A percentile compares a stretch with the other conserved stretches of the same genome.
phyloP scores from a whole-genome alignment of 306 rosid species.

The Malus asiatica region DNA sequence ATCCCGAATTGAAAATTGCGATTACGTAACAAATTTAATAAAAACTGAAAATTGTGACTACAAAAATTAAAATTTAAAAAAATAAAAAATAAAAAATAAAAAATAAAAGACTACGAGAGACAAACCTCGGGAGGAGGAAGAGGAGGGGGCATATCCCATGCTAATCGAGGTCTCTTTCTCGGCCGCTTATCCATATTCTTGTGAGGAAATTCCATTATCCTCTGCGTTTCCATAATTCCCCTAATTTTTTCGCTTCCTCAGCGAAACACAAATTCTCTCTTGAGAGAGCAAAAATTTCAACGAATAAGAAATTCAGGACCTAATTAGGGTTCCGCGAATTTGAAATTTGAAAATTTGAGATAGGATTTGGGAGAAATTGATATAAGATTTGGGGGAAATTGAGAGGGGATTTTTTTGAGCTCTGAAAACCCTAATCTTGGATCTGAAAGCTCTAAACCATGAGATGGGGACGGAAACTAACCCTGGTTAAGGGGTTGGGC shows the following conservation, averaged over 20 bases:
- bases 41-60: not conserved
- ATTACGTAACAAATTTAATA: too few relatives aligned
- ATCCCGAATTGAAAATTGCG: too few relatives aligned
- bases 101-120: not conserved
- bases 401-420: not conserved
- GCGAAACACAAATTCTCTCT: not conserved
- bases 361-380: not conserved
- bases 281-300: slow-evolving; percentile 9
- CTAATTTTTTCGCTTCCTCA: slow-evolving; percentile 6
- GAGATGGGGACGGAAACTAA: slow-evolving; percentile 7
- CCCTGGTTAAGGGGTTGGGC: slow-evolving; percentile 29
- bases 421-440: slow-evolving; percentile 34
- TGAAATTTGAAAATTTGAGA: not conserved
- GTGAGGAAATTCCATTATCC: slow-evolving; percentile 62
- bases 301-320: not conserved
- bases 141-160: slow-evolving; percentile 72
- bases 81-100: not conserved
- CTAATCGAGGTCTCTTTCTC: slow-evolving; percentile 61
- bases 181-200: slow-evolving; percentile 73
- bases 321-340: not conserved
- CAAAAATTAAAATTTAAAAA: not conserved
- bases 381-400: not conserved
- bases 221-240: slow-evolving; percentile 64
- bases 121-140: slow-evolving; percentile 52
- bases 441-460: slow-evolving; percentile 24